Percentiles rank a stretch among this genome's conserved stretches.
Evolutionary conservation across 108 stramenopile species (phyloP).

Genomic region (Heterococcus sp.): DNA sequence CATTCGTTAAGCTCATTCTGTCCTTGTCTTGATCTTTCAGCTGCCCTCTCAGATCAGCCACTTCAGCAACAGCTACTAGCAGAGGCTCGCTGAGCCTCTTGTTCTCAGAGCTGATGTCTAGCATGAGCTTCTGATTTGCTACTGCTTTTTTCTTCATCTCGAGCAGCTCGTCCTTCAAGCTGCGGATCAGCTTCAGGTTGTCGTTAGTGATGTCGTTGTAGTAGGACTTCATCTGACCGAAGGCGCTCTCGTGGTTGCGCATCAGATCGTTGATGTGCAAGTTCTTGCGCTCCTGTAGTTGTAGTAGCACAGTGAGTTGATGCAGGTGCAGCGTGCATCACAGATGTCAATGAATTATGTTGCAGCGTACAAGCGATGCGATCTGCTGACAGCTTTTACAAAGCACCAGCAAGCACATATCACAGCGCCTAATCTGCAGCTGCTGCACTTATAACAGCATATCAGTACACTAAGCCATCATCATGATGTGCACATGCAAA

Average conservation of each 20-base stretch:
- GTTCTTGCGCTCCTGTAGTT: slow-evolving; percentile 70
- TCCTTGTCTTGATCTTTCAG: slow-evolving; percentile 63
- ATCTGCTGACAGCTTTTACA: no score
- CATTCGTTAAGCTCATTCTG: slow-evolving; percentile 51
- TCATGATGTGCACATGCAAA: not conserved
- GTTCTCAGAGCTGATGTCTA: slow-evolving; percentile 63
- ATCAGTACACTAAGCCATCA: no score
- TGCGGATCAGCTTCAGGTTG: slow-evolving; percentile 51
- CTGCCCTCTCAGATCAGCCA: slow-evolving; percentile 52
- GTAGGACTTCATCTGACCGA: slow-evolving; percentile 65
- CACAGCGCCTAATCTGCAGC: no score
- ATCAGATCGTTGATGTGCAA: slow-evolving; percentile 68
- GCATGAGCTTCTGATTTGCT: slow-evolving; percentile 59
- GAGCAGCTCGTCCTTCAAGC: slow-evolving; percentile 49
- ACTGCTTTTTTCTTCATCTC: slow-evolving; percentile 62
- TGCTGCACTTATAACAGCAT: no score
- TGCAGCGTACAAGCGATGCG: no score
- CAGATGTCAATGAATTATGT: no score
- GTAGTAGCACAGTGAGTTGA: no score
- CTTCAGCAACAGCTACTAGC: slow-evolving; percentile 56
- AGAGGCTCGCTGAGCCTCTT: slow-evolving; percentile 59
- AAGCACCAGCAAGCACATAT: no score
- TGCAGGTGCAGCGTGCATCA: no score
- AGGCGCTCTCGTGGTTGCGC: slow-evolving; percentile 62
- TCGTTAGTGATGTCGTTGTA: slow-evolving; percentile 67